Evolutionary conservation across 164 flowering plant genomes (phyloP).

Genomic region (Umbilicus rupestris): DNA sequence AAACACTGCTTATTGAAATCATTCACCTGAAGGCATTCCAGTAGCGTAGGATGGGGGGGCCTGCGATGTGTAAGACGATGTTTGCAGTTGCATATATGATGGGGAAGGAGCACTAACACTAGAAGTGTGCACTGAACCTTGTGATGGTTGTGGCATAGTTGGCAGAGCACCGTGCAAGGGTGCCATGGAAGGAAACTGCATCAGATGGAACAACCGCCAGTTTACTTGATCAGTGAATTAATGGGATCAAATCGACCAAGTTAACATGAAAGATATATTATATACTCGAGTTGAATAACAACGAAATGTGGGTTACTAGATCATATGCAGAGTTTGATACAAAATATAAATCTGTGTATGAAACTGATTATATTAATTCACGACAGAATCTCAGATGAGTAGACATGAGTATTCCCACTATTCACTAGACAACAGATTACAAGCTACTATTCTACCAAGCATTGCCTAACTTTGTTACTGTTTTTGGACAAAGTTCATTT

Average conservation of each 20-base stretch:
- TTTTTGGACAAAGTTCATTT: no score
- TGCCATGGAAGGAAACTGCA: slow-evolving; percentile 62
- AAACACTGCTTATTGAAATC: background rate
- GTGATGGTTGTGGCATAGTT: slow-evolving; percentile 22
- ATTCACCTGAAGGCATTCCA: slow-evolving; percentile 42
- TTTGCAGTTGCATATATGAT: slow-evolving; percentile 47
- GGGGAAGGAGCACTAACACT: slow-evolving; percentile 29
- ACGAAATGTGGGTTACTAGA: background rate
- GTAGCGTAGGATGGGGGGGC: no score
- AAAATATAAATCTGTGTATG: background rate
- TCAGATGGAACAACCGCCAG: slow-evolving; percentile 8
- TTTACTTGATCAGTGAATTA: background rate
- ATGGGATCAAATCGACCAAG: background rate
- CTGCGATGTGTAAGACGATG: slow-evolving; percentile 22
- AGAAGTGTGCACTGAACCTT: slow-evolving; percentile 26
- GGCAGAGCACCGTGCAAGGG: slow-evolving; percentile 51
- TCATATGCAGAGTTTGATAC: background rate
- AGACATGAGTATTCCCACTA: no score
- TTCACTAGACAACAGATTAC: no score
- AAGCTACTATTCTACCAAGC: no score
- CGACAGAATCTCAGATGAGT: no score
- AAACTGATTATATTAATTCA: no score
- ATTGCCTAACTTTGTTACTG: no score
- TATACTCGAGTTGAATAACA: no score
- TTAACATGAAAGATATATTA: background rate